A percentile compares a stretch with the other conserved stretches of the same genome.
phyloP scores from a whole-genome alignment of 345 rosid species.

The Kandelia obovata region DNA sequence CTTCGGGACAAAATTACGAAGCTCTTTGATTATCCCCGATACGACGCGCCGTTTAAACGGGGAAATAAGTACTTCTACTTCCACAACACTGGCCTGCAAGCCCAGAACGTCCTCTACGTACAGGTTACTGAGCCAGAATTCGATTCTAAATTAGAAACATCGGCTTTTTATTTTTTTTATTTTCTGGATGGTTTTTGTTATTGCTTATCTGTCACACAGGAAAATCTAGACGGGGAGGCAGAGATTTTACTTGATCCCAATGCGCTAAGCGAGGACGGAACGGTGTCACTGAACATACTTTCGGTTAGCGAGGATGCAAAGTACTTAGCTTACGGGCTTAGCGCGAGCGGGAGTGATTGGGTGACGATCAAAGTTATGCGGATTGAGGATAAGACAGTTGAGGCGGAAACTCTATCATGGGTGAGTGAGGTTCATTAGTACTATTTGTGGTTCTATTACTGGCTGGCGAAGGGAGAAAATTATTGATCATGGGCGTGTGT shows the following conservation, averaged over 20 bases:
- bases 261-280: slow-evolving; percentile 79
- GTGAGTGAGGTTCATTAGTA: slow-evolving; percentile 16
- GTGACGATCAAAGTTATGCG: slow-evolving; percentile 70
- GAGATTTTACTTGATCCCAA: slow-evolving; percentile 88
- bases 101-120: slow-evolving; percentile 68
- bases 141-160: background rate
- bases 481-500: background rate
- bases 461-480: background rate
- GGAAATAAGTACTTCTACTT: slow-evolving; percentile 73
- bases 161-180: background rate
- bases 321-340: slow-evolving; percentile 72
- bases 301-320: slow-evolving; percentile 71
- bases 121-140: slow-evolving; percentile 40
- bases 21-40: slow-evolving; percentile 79
- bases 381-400: slow-evolving; percentile 55
- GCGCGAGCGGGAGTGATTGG: slow-evolving; percentile 97
- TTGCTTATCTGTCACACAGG: slow-evolving; percentile 34
- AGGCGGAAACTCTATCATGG: slow-evolving; percentile 75
- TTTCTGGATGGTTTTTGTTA: background rate
- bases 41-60: slow-evolving; percentile 58
- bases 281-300: slow-evolving; percentile 52
- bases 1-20: slow-evolving; percentile 58
- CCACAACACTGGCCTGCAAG: slow-evolving; percentile 85
- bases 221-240: slow-evolving; percentile 65
- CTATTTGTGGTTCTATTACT: background rate